Evolutionary conservation across 768 basidiomycete species (phyloP).

Genomic region (Boletus rubropictus): DNA sequence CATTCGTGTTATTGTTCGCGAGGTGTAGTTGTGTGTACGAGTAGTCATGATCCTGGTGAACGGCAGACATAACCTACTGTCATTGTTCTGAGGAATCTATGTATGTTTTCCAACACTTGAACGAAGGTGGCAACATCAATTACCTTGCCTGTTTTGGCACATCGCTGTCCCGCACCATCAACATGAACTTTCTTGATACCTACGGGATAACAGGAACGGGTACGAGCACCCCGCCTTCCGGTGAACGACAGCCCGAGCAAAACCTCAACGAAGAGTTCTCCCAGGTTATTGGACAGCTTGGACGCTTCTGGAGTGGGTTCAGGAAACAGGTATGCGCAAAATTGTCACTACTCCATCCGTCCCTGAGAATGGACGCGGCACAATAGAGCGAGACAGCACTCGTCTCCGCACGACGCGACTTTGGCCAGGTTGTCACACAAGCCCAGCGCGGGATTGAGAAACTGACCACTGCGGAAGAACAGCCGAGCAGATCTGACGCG

Average conservation of each 20-base stretch:
- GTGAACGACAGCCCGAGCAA: constrained; percentile 38
- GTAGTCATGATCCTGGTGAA: not conserved
- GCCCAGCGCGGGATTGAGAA: constrained; percentile 74
- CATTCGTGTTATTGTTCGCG: not conserved
- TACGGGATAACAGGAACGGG: constrained; percentile 49
- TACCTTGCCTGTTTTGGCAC: not conserved
- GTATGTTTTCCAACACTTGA: not conserved
- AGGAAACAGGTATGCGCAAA: constrained; percentile 68
- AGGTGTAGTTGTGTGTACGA: constrained; percentile 14
- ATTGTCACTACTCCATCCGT: not conserved
- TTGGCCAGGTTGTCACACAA: constrained; percentile 67
- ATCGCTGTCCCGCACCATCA: not conserved
- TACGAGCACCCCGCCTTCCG: constrained; percentile 42
- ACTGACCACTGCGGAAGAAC: constrained; percentile 38
- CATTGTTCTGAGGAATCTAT: not conserved
- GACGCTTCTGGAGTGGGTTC: constrained; percentile 87
- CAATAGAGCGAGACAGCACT: constrained; percentile 64
- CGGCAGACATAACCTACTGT: not conserved
- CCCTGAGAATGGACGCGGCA: constrained; percentile 3
- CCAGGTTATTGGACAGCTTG: constrained; percentile 83
- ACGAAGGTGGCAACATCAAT: not conserved
- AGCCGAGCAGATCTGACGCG: constrained; percentile 6
- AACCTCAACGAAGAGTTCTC: constrained; percentile 82
- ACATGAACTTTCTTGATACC: constrained; percentile 73
- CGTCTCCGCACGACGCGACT: constrained; percentile 65